Percentiles rank a stretch among this genome's conserved stretches.
phyloP scores from a whole-genome alignment of 108 stramenopile species.

The Nitzschia sp. region DNA sequence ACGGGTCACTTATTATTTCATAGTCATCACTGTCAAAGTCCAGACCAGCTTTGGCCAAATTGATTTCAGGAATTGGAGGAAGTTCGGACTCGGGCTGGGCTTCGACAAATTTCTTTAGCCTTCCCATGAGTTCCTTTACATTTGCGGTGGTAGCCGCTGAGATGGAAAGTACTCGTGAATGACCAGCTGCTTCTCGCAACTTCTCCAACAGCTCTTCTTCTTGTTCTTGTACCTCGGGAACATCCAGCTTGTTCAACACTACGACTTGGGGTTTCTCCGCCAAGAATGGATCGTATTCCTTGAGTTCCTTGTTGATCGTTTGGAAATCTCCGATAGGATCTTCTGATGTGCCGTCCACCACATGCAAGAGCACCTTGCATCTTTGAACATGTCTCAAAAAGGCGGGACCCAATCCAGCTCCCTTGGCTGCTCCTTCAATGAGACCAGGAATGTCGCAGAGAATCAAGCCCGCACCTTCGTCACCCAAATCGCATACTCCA shows the following conservation, averaged over 20 bases:
- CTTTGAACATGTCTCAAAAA: constrained; percentile 93
- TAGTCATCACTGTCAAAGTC: constrained; percentile 86
- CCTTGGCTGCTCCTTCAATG: constrained; percentile 85
- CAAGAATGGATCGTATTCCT: constrained; percentile 79
- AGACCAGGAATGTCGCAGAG: constrained; percentile 95
- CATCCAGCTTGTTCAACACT: constrained; percentile 93
- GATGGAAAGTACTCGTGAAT: constrained; percentile 79
- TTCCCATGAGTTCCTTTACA: constrained; percentile 90
- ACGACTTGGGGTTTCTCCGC: constrained; percentile 95
- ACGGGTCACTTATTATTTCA: constrained; percentile 84
- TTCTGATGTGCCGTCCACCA: constrained; percentile 92
- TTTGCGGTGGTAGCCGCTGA: constrained; percentile 87
- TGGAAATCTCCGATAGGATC: constrained; percentile 92
- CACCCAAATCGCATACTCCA: constrained; percentile 90
- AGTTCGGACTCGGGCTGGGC: constrained; percentile 74
- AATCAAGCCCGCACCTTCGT: constrained; percentile 82
- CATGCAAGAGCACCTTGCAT: constrained; percentile 91
- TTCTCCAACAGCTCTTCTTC: constrained; percentile 69
- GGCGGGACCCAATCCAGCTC: constrained; percentile 87
- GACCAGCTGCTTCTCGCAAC: constrained; percentile 77
- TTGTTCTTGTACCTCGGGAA: constrained; percentile 79
- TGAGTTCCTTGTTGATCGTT: constrained; percentile 92
- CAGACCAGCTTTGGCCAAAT: constrained; percentile 76
- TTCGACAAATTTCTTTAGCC: constrained; percentile 88
- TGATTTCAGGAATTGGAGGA: constrained; percentile 76